Conservation (phyloP, 345 rosid species). For the Melaleuca alternifolia region DNA sequence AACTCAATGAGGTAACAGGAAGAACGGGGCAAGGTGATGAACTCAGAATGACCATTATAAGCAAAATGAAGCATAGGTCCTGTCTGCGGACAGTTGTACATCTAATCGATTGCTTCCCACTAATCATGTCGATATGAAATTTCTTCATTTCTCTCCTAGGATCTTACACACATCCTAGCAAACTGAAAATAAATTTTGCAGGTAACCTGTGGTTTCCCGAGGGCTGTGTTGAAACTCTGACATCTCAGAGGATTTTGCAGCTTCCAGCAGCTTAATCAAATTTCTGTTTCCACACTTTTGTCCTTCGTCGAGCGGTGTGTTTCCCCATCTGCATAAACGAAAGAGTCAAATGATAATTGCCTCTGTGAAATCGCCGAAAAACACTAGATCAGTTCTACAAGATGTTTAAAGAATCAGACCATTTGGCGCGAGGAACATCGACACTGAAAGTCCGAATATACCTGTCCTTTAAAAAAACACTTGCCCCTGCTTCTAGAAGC, state of each 20-base stretch:
- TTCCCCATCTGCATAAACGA: constrained; percentile 68
- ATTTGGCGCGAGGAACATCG: background rate
- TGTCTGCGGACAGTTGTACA: background rate
- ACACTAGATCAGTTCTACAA: background rate
- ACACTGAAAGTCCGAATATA: constrained; percentile 2
- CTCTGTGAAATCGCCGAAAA: background rate
- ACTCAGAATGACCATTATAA: background rate
- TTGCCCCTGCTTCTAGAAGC: constrained; percentile 77
- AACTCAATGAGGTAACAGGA: background rate
- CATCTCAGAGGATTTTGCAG: constrained; percentile 34
- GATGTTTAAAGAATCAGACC: background rate
- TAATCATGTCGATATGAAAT: background rate
- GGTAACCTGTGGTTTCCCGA: constrained; percentile 42
- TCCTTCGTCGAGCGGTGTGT: constrained; percentile 69
- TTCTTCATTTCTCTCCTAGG: background rate
- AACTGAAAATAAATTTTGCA: background rate
- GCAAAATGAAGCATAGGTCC: background rate
- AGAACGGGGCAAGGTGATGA: background rate
- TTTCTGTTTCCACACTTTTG: constrained; percentile 71
- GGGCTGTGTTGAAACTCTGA: constrained; percentile 19
- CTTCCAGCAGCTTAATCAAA: constrained; percentile 68
- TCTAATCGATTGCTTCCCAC: background rate
- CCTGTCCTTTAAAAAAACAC: constrained; percentile 77
- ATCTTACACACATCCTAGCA: background rate
- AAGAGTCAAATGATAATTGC: background rate